Evolutionary conservation across 768 basidiomycete species (phyloP).

Genomic region (Sporobolomyces pararoseus): DNA sequence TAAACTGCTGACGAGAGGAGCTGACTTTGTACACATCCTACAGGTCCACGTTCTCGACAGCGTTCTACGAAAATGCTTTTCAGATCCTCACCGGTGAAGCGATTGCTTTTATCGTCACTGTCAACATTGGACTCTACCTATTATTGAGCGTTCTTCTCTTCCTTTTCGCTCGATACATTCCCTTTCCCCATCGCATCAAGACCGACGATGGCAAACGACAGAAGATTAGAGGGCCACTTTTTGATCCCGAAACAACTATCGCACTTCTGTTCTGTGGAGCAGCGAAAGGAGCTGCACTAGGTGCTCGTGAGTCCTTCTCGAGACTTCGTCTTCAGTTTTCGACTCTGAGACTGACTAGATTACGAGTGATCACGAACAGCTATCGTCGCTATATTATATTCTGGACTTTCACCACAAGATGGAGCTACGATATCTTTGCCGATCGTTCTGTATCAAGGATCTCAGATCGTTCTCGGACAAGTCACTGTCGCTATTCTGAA

Average conservation of each 20-base stretch:
- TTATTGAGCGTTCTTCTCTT: slow-evolving; percentile 24
- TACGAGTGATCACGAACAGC: slow-evolving; percentile 9
- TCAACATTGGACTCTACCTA: slow-evolving; percentile 16
- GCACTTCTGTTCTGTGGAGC: slow-evolving; percentile 24
- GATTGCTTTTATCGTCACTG: slow-evolving; percentile 24
- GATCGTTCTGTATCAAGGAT: slow-evolving; percentile 47
- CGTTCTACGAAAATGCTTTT: slow-evolving; percentile 44
- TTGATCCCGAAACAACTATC: slow-evolving; percentile 21
- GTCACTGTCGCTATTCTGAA: slow-evolving; percentile 43
- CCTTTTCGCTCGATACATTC: slow-evolving; percentile 19
- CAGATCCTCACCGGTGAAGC: slow-evolving; percentile 39
- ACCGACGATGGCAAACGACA: background rate
- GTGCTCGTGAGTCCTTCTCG: slow-evolving; percentile 14
- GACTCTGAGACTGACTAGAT: background rate
- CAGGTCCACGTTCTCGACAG: slow-evolving; percentile 44
- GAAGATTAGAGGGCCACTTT: background rate
- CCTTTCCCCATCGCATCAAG: background rate
- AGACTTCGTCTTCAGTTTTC: background rate
- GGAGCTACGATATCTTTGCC: slow-evolving; percentile 45
- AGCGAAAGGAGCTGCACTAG: slow-evolving; percentile 34
- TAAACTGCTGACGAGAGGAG: too few relatives aligned
- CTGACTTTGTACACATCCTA: background rate
- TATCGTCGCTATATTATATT: slow-evolving; percentile 45
- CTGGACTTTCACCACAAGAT: slow-evolving; percentile 34
- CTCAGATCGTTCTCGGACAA: slow-evolving; percentile 45